Evolutionary conservation across 2,329 filamentous ascomycete species (phyloP).

Genomic region (Nemania serpens): DNA sequence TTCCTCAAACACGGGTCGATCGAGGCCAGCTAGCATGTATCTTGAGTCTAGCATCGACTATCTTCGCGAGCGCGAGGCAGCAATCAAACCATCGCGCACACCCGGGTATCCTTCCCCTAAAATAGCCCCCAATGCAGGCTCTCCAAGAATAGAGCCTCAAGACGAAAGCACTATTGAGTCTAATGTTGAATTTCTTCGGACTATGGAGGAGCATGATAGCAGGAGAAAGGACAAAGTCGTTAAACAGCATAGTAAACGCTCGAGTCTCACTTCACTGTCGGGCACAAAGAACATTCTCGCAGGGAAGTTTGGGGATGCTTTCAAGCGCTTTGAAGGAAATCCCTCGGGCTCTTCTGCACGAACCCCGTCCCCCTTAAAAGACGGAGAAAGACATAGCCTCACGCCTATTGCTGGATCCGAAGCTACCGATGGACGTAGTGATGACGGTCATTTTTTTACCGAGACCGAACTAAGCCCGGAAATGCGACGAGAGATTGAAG

Average conservation of each 20-base stretch:
- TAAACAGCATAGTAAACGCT: slow-evolving; percentile 68
- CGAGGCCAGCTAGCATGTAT: slow-evolving; percentile 80
- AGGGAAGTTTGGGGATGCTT: slow-evolving; percentile 90
- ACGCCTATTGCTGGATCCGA: slow-evolving; percentile 80
- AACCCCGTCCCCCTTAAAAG: slow-evolving; percentile 56
- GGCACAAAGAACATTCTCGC: slow-evolving; percentile 82
- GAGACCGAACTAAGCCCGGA: slow-evolving; percentile 80
- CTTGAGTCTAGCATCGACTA: slow-evolving; percentile 83
- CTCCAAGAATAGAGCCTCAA: slow-evolving; percentile 49
- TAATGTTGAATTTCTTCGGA: slow-evolving; percentile 81
- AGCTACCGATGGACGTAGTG: slow-evolving; percentile 68
- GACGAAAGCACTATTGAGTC: slow-evolving; percentile 74
- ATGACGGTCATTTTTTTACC: slow-evolving; percentile 67
- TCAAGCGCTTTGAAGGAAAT: slow-evolving; percentile 82
- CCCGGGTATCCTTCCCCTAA: slow-evolving; percentile 44
- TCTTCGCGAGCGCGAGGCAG: slow-evolving; percentile 74
- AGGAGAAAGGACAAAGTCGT: slow-evolving; percentile 59
- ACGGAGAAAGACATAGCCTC: slow-evolving; percentile 55
- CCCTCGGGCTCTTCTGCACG: slow-evolving; percentile 42
- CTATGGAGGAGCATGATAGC: slow-evolving; percentile 68
- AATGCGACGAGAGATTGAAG: slow-evolving; percentile 87
- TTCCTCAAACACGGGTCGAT: slow-evolving; percentile 55
- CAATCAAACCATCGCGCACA: slow-evolving; percentile 48
- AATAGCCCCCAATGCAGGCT: slow-evolving; percentile 46
- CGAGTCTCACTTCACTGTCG: slow-evolving; percentile 73